Evolutionary conservation across 371 early-diverging fungal species (phyloP).

Genomic region (Capniomyces stellatus): DNA sequence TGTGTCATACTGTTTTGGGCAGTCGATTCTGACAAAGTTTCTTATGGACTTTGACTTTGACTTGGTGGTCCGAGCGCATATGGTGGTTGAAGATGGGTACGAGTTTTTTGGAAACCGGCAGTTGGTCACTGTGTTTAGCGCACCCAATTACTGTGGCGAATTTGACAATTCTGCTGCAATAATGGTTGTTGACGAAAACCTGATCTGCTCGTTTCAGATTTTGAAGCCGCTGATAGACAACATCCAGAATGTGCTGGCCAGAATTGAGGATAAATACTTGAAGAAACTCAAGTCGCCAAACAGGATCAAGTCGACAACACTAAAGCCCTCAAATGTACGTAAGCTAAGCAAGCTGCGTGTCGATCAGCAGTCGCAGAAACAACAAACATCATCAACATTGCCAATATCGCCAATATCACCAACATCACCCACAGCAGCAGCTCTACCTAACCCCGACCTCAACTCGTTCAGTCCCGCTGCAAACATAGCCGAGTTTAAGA

Average conservation of each 20-base stretch:
- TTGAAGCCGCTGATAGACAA: conserved; percentile 18
- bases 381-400: too few species aligned
- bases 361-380: too few species aligned
- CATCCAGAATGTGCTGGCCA: conserved; percentile 14
- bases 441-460: too few species aligned
- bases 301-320: too few species aligned
- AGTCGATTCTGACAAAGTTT: conserved; percentile 71
- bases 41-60: conserved; percentile 82
- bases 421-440: too few species aligned
- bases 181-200: conserved; percentile 92
- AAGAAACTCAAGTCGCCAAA: too few species aligned
- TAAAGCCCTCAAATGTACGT: too few species aligned
- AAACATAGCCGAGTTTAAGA: background rate
- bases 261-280: conserved; percentile 13
- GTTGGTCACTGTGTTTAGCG: conserved; percentile 85
- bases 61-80: conserved; percentile 87
- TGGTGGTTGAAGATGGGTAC: conserved; percentile 91
- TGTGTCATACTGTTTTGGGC: conserved; percentile 77
- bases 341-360: too few species aligned
- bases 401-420: too few species aligned
- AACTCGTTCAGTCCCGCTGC: background rate
- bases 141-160: conserved; percentile 93
- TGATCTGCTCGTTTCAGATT: conserved; percentile 48
- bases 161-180: conserved; percentile 94
- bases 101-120: conserved; percentile 88